These are phyloP conservation scores for Whalleya microplaca DNA, from an alignment of 2,329 filamentous ascomycete species.

Conservation along the genomic window DNA sequence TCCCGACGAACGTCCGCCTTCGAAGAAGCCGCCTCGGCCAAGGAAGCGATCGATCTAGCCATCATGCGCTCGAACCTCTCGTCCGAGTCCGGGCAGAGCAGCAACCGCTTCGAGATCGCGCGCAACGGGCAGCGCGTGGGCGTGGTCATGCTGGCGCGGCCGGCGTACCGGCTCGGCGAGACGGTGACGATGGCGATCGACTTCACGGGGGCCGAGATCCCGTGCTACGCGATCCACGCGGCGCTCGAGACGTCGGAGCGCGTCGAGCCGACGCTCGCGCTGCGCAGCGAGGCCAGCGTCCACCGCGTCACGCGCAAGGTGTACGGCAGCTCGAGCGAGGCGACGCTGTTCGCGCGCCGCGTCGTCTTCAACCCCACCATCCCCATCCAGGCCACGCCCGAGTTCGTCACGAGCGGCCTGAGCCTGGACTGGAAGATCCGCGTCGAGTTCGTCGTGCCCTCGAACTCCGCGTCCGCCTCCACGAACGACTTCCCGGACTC, in stretches of 20 bases:
- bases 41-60: conserved; percentile 88
- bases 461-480: conserved; percentile 36
- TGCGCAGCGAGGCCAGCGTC: conserved; percentile 84
- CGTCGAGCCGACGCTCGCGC: conserved; percentile 77
- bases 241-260: conserved; percentile 87
- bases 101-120: conserved; percentile 95
- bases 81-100: conserved; percentile 70
- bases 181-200: conserved; percentile 83
- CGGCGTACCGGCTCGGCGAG: conserved; percentile 88
- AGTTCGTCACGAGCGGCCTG: conserved; percentile 89
- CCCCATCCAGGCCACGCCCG: conserved; percentile 81
- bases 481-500: conserved; percentile 14
- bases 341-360: conserved; percentile 77
- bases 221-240: conserved; percentile 83
- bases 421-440: conserved; percentile 86
- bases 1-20: conserved; percentile 59
- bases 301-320: conserved; percentile 83
- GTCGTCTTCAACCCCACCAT: conserved; percentile 83
- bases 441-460: conserved; percentile 89
- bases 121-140: conserved; percentile 90
- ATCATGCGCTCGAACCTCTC: conserved; percentile 81
- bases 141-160: conserved; percentile 84
- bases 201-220: conserved; percentile 75
- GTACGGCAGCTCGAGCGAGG: conserved; percentile 78
- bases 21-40: conserved; percentile 65